Evolutionary conservation across 768 basidiomycete genomes (phyloP), one percentile per base, ranked within the genome.

Genomic region (Amanita muscaria): DNA sequence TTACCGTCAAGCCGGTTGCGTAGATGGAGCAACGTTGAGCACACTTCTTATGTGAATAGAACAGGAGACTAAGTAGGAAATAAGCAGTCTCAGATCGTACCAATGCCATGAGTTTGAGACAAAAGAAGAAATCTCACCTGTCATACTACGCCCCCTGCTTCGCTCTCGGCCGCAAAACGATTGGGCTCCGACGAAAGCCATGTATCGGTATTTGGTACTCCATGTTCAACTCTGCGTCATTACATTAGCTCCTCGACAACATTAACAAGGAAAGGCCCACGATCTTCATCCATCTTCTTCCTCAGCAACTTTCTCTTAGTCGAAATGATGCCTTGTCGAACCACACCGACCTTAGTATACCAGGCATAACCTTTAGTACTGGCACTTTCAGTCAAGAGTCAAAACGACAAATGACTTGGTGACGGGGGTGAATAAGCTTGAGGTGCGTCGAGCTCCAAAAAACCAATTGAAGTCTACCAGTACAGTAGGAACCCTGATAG

Each of bases 161-260:
- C 8, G 81, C 79, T 33, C 67, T 70, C 5, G 62, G 53, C 6
- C 80, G 73, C 21, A 89, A 65, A 0, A 70, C 56, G 6, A 69
- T 64, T 89, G 86, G 25, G 73, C 63, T 59, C 88, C 83, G 63
- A 90, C 72, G 56, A 80, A 90, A 5, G 76, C 66, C 88, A 88
- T 90, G 55, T 88, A 90, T 44, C 82, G 69, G 52, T n/a, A n/a
- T n/a, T n/a, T n/a, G n/a, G n/a, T 83, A 86, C 55, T 87, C 83
- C 54, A 79, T 70, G 44, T 88, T 84, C 16, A 86, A 64, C 36
- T 75, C 88, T 88, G 49, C 11, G 38, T 51, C n/a, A n/a, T 15
- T 42, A 18, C n/a, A 12, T 32, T 34, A 30, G 45, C 32, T 21
- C 5, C 27, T 5, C 47, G 4, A 32, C 21, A 30, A 10, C 10